phyloP scores from a whole-genome alignment of 2,329 filamentous ascomycete species.

The Colletotrichum orchidophilum region DNA sequence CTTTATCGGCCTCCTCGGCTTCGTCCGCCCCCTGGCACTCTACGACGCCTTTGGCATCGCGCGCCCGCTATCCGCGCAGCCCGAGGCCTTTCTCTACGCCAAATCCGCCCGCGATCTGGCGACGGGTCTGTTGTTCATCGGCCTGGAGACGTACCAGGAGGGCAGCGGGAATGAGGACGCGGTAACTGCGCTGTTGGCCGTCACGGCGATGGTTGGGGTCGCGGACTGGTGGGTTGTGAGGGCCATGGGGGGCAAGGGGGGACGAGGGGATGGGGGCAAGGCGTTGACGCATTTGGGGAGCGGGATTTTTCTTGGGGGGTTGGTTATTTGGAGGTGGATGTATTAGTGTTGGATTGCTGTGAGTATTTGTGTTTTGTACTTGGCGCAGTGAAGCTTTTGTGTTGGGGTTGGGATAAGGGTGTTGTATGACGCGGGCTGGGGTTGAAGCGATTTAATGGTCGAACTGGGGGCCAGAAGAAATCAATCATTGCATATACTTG shows the following conservation, averaged over 20 bases:
- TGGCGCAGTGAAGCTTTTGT: too few species aligned
- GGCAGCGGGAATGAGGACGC: slow-evolving; percentile 33
- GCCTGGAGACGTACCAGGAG: slow-evolving; percentile 30
- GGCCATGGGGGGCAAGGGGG: neutral
- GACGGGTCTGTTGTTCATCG: slow-evolving; percentile 15
- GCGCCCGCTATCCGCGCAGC: neutral
- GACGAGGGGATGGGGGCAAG: neutral
- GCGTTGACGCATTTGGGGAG: neutral
- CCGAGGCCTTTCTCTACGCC: slow-evolving; percentile 20
- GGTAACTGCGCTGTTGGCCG: slow-evolving; percentile 23
- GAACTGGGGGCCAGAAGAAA: too few species aligned
- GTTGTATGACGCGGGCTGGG: too few species aligned
- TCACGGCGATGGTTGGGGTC: slow-evolving; percentile 2
- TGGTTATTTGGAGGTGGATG: slow-evolving; percentile 16
- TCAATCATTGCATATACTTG: too few species aligned
- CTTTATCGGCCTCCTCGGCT: slow-evolving; percentile 31
- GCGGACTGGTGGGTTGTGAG: slow-evolving; percentile 23
- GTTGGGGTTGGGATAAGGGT: too few species aligned
- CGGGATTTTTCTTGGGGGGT: neutral
- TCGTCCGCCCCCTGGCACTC: slow-evolving; percentile 25
- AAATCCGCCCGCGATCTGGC: slow-evolving; percentile 18
- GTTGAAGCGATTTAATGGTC: too few species aligned
- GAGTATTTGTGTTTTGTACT: too few species aligned
- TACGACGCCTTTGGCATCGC: slow-evolving; percentile 26
- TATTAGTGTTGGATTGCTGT: slow-evolving; percentile 1